A percentile compares a stretch with the other conserved stretches of the same genome.
These are phyloP conservation scores for Coelastrella sp. DNA, from an alignment of 139 green algal genomes.

Conservation along the genomic window DNA sequence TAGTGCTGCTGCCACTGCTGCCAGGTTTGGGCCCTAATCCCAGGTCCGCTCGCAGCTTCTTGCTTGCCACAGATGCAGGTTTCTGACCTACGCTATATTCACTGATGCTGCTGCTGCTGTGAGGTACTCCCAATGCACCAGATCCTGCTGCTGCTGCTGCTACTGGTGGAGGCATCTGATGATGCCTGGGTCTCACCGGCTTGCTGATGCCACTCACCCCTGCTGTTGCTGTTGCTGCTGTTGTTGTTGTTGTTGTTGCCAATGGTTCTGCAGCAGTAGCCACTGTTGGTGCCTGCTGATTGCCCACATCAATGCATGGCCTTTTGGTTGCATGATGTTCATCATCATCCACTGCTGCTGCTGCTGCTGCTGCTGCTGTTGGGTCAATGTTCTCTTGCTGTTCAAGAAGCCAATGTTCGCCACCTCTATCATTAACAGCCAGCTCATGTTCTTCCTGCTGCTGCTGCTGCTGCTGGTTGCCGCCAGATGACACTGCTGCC, in stretches of 20 bases:
- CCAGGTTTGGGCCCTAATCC: not conserved
- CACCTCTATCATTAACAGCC: not conserved
- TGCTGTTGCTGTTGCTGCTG: constrained; percentile 21
- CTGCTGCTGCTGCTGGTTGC: constrained; percentile 6
- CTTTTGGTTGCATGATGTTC: not conserved
- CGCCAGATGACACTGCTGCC: not conserved
- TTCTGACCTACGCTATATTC: not conserved
- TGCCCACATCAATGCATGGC: not conserved
- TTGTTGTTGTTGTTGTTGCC: not conserved
- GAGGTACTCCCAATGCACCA: not conserved
- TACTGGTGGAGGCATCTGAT: not conserved
- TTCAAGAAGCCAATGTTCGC: not conserved
- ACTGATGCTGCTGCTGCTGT: not conserved
- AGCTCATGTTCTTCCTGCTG: too few relatives aligned
- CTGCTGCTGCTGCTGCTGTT: not conserved
- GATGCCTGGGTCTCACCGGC: too few relatives aligned
- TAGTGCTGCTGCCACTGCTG: not conserved
- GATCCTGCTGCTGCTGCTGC: not conserved
- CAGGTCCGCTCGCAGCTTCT: not conserved
- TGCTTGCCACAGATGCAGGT: not conserved
- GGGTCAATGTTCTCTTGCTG: not conserved
- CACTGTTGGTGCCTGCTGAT: not conserved
- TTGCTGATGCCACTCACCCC: not conserved
- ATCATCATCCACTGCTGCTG: not conserved
- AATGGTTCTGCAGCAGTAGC: not conserved